phyloP scores from a whole-genome alignment of 176 grass and related monocot genomes.

The Luzula sylvatica region DNA sequence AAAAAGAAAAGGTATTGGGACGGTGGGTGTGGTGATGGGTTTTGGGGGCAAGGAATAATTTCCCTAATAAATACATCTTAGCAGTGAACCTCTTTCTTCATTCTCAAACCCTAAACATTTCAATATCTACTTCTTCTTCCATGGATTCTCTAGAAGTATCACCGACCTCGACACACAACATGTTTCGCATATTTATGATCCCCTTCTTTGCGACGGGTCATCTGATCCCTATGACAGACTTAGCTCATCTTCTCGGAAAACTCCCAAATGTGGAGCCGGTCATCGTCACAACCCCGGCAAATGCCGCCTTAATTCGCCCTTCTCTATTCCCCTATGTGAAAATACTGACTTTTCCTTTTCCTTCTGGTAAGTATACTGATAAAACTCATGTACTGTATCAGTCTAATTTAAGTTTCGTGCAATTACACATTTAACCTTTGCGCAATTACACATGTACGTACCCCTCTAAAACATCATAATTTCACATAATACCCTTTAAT shows the following conservation, averaged over 20 bases:
- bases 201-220: not conserved
- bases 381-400: too few relatives aligned
- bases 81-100: not conserved
- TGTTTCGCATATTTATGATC: not conserved
- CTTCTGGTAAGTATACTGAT: not conserved
- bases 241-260: not conserved
- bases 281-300: conserved; percentile 17
- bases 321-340: not conserved
- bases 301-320: not conserved
- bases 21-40: too few relatives aligned
- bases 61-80: too few relatives aligned
- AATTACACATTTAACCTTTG: too few relatives aligned
- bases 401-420: too few relatives aligned
- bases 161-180: not conserved
- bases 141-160: not conserved
- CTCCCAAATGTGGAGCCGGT: conserved; percentile 23
- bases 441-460: too few relatives aligned
- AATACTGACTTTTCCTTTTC: conserved; percentile 12
- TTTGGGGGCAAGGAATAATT: too few relatives aligned
- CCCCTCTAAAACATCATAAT: too few relatives aligned
- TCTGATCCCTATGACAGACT: conserved; percentile 13
- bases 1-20: too few relatives aligned
- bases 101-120: not conserved
- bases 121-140: not conserved
- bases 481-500: too few relatives aligned